A percentile compares a stretch with the other conserved stretches of the same genome.
These are phyloP conservation scores for Escovopsis sp. DNA, from an alignment of 2,329 filamentous ascomycete species.

Conservation along the genomic window DNA sequence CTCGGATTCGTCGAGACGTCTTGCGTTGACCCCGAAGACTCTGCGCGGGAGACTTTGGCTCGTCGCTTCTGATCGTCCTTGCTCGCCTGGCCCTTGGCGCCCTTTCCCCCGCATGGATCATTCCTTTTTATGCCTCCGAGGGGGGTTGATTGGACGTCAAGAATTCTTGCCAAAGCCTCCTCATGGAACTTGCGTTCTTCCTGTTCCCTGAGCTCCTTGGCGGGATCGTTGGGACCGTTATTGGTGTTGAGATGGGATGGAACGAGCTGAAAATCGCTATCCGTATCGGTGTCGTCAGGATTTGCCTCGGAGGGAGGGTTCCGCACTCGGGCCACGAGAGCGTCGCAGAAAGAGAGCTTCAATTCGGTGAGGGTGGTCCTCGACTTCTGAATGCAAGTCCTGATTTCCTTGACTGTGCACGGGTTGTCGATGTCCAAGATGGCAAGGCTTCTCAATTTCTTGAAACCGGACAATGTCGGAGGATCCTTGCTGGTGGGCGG, in stretches of 20 bases:
- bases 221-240: constrained; percentile 26
- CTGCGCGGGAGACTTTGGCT: constrained; percentile 14
- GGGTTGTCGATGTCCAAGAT: constrained; percentile 47
- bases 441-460: constrained; percentile 34
- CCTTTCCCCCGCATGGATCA: constrained; percentile 10
- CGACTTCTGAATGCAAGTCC: constrained; percentile 38
- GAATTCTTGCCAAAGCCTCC: constrained; percentile 34
- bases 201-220: constrained; percentile 32
- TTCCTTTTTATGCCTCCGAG: constrained; percentile 20
- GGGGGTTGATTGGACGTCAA: constrained; percentile 32
- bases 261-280: constrained; percentile 38
- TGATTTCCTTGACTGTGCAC: constrained; percentile 41
- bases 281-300: constrained; percentile 35
- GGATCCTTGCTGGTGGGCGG: constrained; percentile 24
- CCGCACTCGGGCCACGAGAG: constrained; percentile 28
- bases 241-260: constrained; percentile 19
- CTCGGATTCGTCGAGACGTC: constrained; percentile 33
- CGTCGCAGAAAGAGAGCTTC: constrained; percentile 43
- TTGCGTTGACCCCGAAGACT: constrained; percentile 23
- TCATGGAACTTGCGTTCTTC: constrained; percentile 43
- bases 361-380: constrained; percentile 38
- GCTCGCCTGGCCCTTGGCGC: constrained; percentile 6
- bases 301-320: constrained; percentile 24
- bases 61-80: constrained; percentile 10
- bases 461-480: constrained; percentile 43